Conservation (phyloP, 345 rosid genomes). For the Populus ilicifolia region DNA sequence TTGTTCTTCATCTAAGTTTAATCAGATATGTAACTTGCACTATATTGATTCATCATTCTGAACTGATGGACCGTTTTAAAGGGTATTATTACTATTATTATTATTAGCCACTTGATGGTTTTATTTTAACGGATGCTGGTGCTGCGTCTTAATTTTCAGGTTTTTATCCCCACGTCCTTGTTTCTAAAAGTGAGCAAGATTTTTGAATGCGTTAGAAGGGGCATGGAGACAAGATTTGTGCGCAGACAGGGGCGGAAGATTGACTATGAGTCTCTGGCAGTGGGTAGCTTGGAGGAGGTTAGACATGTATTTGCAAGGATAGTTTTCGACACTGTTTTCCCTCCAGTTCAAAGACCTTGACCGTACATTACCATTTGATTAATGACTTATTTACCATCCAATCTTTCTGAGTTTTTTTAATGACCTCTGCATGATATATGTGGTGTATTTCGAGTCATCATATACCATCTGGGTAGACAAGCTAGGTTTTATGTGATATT, state of each 20-base stretch:
- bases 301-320: constrained; percentile 69
- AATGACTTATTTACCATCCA: not conserved
- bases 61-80: not conserved
- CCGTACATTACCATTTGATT: not conserved
- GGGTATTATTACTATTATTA: not conserved
- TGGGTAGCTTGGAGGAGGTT: constrained; percentile 45
- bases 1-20: no score
- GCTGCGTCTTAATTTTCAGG: constrained; percentile 30
- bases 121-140: not conserved
- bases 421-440: no score
- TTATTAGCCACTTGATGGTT: not conserved
- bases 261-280: constrained; percentile 38
- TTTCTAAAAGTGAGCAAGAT: constrained; percentile 37
- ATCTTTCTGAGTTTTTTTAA: not conserved
- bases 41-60: no score
- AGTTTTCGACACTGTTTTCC: constrained; percentile 64
- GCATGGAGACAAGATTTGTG: constrained; percentile 30
- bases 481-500: no score
- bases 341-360: constrained; percentile 15
- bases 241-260: constrained; percentile 45
- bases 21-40: no score
- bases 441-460: no score
- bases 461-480: no score
- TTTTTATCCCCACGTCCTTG: constrained; percentile 50
- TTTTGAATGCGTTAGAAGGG: constrained; percentile 50